phyloP scores from a whole-genome alignment of 192 early-diverging fungal genomes.

The Haplosporangium gracile region DNA sequence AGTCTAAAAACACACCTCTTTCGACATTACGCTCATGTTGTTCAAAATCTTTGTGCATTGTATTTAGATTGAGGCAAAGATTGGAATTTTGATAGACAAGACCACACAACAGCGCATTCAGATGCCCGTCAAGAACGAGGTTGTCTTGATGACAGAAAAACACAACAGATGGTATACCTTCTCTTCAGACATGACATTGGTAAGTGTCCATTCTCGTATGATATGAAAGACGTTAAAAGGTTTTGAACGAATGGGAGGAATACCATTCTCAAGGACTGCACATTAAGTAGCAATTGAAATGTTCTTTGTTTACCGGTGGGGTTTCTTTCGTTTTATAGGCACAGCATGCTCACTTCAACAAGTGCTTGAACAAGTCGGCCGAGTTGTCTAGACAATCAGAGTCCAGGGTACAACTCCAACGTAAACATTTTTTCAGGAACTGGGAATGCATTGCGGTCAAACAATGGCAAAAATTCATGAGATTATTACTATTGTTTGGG shows the following conservation, averaged over 20 bases:
- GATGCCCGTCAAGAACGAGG: slow-evolving; percentile 80
- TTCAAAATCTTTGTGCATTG: background rate
- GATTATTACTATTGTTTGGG: background rate
- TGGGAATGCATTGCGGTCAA: background rate
- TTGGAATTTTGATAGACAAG: slow-evolving; percentile 84
- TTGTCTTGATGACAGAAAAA: slow-evolving; percentile 25
- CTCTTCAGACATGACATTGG: slow-evolving; percentile 87
- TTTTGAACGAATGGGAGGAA: background rate
- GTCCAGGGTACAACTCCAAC: slow-evolving; percentile 47
- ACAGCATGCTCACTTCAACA: slow-evolving; percentile 90
- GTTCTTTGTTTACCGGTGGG: background rate
- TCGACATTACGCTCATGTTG: background rate
- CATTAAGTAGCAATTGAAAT: background rate
- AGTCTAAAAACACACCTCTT: background rate
- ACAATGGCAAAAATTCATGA: background rate
- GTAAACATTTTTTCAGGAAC: background rate
- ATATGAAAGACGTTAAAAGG: background rate
- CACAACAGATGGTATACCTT: slow-evolving; percentile 66
- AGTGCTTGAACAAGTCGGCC: slow-evolving; percentile 80
- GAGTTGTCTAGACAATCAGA: slow-evolving; percentile 63
- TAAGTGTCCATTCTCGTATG: slow-evolving; percentile 12
- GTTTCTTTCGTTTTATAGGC: slow-evolving; percentile 36
- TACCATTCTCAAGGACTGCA: background rate
- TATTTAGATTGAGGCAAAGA: slow-evolving; percentile 92
- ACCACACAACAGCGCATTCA: slow-evolving; percentile 67